Evolutionary conservation across 768 basidiomycete genomes (phyloP), one percentile per base, ranked within the genome.

Genomic region (Chalciporus chontae): DNA sequence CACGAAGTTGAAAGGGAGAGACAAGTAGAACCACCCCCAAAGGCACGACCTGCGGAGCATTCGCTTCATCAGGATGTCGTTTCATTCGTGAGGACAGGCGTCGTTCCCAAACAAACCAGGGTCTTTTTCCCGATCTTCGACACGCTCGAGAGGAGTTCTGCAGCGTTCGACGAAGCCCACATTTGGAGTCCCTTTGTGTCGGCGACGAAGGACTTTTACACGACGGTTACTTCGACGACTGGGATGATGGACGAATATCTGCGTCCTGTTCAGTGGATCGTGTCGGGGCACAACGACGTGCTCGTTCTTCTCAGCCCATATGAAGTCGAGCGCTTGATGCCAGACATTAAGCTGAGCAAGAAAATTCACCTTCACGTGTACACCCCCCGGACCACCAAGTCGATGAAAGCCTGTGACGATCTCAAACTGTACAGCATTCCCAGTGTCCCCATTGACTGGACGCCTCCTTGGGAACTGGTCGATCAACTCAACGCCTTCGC

Each of bases 231-330:
- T 14, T 40, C 38, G 5, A 19, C 46, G 18, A 39, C 10, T 13
- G 29, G 39, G 18, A 40, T 26, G 42, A 21, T 52, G 4, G 51
- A 40, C 37, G 38, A 48, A 6, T 52, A 48, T 39, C n/a, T 52
- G 51, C 51, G 47, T 15, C 51, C 51, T n/a, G 38, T 48, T 7
- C 51, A 52, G 3, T 52, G 47, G 47, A 15, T 52, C 13, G 15
- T 52, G 7, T 52, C 43, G 6, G 42, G 37, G 24, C 36, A 31
- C 10, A 39, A 36, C 8, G 24, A 46, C 13, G 19, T 42, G 2
- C 54, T 74, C n/a, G 63, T 78, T 15, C 48, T 71, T 17, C 45
- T 75, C 53, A 78, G 77, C 56, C 67, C 69, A 6, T 61, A 46
- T 48, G 74, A 77, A 52, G 72, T 58, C 17, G 65, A 77, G 40